phyloP scores from a whole-genome alignment of 441 rosid genomes.

The Melastoma candidum region DNA sequence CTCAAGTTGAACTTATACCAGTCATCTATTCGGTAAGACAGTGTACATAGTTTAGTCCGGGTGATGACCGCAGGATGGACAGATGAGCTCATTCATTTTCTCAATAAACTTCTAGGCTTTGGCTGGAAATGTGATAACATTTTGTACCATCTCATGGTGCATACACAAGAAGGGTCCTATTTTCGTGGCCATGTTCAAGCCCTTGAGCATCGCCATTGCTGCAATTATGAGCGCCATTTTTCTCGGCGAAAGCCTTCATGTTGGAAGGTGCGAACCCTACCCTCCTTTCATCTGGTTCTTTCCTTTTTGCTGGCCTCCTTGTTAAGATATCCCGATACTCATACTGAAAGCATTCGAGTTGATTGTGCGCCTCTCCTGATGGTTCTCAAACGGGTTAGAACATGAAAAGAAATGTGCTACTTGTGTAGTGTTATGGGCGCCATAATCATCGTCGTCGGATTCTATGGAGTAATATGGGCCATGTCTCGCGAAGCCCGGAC shows the following conservation, averaged over 20 bases:
- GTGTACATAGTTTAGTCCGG: no score
- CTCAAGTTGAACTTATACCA: conserved; percentile 26
- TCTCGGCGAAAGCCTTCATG: conserved; percentile 36
- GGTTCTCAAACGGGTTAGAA: background rate
- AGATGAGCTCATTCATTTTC: background rate
- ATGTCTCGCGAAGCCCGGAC: conserved; percentile 13
- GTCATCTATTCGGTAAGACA: conserved; percentile 26
- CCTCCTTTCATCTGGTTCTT: background rate
- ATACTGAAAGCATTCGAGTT: background rate
- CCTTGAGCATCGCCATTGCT: conserved; percentile 38
- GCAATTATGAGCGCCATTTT: conserved; percentile 36
- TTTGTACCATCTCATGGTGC: conserved; percentile 28
- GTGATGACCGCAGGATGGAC: conserved; percentile 7
- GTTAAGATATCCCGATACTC: background rate
- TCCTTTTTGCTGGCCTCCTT: background rate
- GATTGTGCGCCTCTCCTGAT: background rate
- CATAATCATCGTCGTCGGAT: conserved; percentile 33
- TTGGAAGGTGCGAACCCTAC: conserved; percentile 29
- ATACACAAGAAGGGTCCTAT: conserved; percentile 42
- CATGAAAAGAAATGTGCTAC: background rate
- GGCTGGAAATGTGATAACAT: conserved; percentile 30
- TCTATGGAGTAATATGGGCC: conserved; percentile 53
- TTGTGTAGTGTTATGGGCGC: conserved; percentile 39
- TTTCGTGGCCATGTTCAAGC: conserved; percentile 52
- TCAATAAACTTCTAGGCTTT: conserved; percentile 22